Conservation (phyloP, 345 rosid species). For the Citrus hindsii region DNA sequence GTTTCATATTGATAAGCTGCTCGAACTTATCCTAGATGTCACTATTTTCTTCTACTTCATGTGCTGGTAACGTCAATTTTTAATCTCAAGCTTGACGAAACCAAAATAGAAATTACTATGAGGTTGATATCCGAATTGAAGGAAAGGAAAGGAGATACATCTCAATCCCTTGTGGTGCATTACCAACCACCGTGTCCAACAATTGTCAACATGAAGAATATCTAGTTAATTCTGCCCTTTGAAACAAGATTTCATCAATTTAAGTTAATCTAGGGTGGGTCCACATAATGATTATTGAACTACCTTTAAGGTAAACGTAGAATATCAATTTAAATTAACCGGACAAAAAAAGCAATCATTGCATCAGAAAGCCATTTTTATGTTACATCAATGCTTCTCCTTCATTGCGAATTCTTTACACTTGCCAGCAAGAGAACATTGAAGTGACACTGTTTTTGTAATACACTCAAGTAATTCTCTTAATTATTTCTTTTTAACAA, state of each 20-base stretch:
- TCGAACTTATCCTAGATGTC: background rate
- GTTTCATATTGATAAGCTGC: background rate
- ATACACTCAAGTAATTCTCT: background rate
- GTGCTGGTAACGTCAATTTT: background rate
- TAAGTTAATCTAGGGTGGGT: background rate
- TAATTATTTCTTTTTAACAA: background rate
- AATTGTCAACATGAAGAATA: background rate
- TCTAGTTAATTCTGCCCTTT: background rate
- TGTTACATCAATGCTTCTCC: background rate
- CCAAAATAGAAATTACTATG: background rate
- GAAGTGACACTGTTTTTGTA: background rate
- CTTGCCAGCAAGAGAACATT: background rate
- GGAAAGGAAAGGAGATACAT: background rate
- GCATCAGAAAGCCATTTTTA: background rate
- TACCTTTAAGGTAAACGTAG: background rate
- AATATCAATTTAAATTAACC: too few species aligned
- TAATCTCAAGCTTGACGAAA: background rate
- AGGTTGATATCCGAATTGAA: background rate
- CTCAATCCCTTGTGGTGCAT: constrained; percentile 1
- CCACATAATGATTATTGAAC: background rate
- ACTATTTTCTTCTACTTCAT: background rate
- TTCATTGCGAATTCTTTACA: background rate
- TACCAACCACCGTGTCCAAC: background rate
- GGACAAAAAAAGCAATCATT: background rate
- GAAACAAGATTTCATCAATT: background rate